A percentile compares a stretch with the other conserved stretches of the same genome.
phyloP scores from a whole-genome alignment of 75 land plant species.

The Sequoia sempervirens region DNA sequence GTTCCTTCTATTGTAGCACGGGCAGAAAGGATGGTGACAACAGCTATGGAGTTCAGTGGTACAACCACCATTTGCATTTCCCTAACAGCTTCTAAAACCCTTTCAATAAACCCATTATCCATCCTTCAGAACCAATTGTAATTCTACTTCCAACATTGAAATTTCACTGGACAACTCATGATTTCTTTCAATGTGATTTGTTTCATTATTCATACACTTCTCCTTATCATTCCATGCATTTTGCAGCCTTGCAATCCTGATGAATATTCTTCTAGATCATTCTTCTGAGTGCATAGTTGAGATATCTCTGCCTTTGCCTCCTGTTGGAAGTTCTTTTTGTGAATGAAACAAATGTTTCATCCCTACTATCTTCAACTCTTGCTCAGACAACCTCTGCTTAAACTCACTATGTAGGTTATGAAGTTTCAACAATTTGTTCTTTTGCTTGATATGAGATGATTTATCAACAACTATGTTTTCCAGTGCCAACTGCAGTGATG shows the following conservation, averaged over 20 bases:
- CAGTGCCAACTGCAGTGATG: conserved; percentile 24
- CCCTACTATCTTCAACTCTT: conserved; percentile 27
- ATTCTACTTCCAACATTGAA: conserved; percentile 41
- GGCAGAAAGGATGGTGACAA: too few species aligned
- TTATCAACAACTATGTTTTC: conserved; percentile 5
- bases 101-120: too few species aligned
- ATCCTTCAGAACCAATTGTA: conserved; percentile 22
- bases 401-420: conserved; percentile 34
- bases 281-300: conserved; percentile 10
- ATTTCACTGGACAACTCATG: conserved; percentile 36
- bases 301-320: conserved; percentile 11
- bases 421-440: conserved; percentile 28
- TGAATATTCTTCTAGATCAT: conserved; percentile 22
- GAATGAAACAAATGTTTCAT: conserved; percentile 16
- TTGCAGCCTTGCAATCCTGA: conserved; percentile 10
- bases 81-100: too few species aligned
- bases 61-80: too few species aligned
- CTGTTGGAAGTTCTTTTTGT: conserved; percentile 17
- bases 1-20: too few species aligned
- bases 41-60: too few species aligned
- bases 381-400: conserved; percentile 19
- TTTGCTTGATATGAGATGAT: conserved; percentile 23
- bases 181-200: conserved; percentile 22
- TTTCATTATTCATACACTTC: conserved; percentile 15
- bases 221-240: conserved; percentile 14